phyloP scores from a whole-genome alignment of 2,329 filamentous ascomycete species.

The Fusarium nisikadoi region DNA sequence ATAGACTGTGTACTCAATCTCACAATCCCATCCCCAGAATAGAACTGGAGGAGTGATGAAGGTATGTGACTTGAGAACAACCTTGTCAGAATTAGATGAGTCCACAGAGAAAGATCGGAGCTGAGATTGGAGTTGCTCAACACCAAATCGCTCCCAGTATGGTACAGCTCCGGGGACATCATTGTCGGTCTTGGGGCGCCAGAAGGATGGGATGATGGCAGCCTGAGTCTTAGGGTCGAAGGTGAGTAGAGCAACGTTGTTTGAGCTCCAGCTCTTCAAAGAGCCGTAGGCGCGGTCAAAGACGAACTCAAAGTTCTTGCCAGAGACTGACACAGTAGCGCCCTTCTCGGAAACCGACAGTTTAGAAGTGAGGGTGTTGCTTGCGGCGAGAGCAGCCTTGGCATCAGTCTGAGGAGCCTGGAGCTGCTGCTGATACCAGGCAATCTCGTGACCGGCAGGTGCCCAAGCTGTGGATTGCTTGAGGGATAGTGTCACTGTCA shows the following conservation, averaged over 20 bases:
- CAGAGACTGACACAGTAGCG: conserved; percentile 16
- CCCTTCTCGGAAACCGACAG: conserved; percentile 34
- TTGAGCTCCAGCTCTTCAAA: conserved; percentile 55
- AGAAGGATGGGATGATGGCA: conserved; percentile 62
- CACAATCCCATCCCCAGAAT: conserved; percentile 65
- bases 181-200: conserved; percentile 74
- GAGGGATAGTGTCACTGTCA: conserved; percentile 58
- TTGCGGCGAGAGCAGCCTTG: background rate
- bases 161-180: conserved; percentile 64
- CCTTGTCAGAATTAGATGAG: conserved; percentile 55
- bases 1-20: conserved; percentile 63
- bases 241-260: conserved; percentile 50
- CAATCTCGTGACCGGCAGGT: conserved; percentile 62
- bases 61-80: conserved; percentile 63
- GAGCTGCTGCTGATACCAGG: conserved; percentile 63
- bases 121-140: conserved; percentile 59
- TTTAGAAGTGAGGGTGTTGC: conserved; percentile 32
- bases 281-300: conserved; percentile 60
- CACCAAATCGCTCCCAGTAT: conserved; percentile 67
- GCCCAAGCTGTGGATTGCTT: conserved; percentile 61
- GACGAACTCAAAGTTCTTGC: conserved; percentile 50
- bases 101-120: conserved; percentile 55
- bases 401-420: background rate
- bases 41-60: conserved; percentile 69
- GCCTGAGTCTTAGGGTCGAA: conserved; percentile 49